Evolutionary conservation across 2,329 filamentous ascomycete species (phyloP), one percentile per base, ranked within the genome.

Genomic region (Drechslerella dactyloides): DNA sequence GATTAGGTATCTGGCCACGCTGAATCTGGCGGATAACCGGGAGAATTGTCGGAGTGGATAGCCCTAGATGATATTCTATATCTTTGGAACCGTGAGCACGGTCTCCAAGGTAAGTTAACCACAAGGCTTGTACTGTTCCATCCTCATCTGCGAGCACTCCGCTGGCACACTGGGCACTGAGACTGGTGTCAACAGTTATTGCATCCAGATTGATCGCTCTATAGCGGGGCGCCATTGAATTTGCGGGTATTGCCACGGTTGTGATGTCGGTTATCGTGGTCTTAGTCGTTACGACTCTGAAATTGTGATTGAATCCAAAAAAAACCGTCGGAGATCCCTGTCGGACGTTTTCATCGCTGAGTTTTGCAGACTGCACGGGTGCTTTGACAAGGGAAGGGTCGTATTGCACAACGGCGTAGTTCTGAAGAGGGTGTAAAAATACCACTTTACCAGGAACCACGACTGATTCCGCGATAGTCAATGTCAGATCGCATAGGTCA

Each of bases 191-290:
- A 27, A 99, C 92, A 0, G 93, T 97, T 77, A 99, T 96, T 53
- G 94, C 94, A 78, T 97, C 94, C 10, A 97, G 87, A 76, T 99
- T 97, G 77, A 96, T 90, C 19, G 94, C 94, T 2, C 96, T 87
- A 79, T 99, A 99, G 73, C 94, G 85, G 3, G 94, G 94, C 5
- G 94, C 93, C 0, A 91, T 87, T 0, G 90, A 89, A 80, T 96
- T 97, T 24, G 94, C 92, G 0, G 94, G 96, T 73, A 99, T 97
- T 0, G 93, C 91, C 1, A 97, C 94, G 1, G 94, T 94, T 10
- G 93, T 97, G 77, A 99, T 96, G 79, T 99, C 94, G 0, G 96
- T 99, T 13, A 99, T 92, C 0, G 90, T 91, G 0, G 94, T 97
- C 76, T 96, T 92, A 3, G 92, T 90, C 76, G 97, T 91, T 2